Percentiles rank a stretch among this genome's conserved stretches.
phyloP scores from a whole-genome alignment of 257 asterid genomes.

The Ilex asprella region DNA sequence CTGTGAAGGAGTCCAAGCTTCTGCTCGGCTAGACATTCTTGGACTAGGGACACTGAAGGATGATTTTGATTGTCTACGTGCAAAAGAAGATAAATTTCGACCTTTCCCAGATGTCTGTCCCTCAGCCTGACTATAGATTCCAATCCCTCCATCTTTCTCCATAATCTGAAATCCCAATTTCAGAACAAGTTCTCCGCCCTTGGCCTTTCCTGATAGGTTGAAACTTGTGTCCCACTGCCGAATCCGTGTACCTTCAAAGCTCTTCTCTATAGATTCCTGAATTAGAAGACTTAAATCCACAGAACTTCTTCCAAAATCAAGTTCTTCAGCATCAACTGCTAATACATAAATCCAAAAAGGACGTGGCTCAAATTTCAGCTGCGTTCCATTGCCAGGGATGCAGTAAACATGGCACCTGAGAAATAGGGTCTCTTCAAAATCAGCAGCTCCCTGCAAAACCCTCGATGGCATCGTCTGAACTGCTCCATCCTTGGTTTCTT shows the following conservation, averaged over 20 bases:
- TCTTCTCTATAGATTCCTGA: constrained; percentile 73
- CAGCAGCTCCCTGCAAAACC: constrained; percentile 75
- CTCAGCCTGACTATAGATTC: constrained; percentile 57
- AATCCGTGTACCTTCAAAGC: constrained; percentile 50
- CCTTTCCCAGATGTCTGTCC: constrained; percentile 40
- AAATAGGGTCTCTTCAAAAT: constrained; percentile 86
- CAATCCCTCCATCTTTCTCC: constrained; percentile 93
- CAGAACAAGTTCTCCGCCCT: constrained; percentile 78
- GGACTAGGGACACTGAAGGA: constrained; percentile 87
- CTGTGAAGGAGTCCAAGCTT: constrained; percentile 65
- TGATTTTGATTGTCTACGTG: constrained; percentile 60
- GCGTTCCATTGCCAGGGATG: constrained; percentile 47
- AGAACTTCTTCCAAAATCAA: constrained; percentile 56
- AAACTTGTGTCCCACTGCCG: constrained; percentile 74
- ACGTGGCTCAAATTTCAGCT: constrained; percentile 64
- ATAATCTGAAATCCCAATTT: constrained; percentile 89
- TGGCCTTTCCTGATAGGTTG: constrained; percentile 65
- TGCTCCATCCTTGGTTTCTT: constrained; percentile 59
- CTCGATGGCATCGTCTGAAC: constrained; percentile 94
- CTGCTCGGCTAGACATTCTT: constrained; percentile 40
- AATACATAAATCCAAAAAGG: constrained; percentile 62
- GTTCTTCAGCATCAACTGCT: constrained; percentile 80
- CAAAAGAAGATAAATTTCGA: constrained; percentile 31
- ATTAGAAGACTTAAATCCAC: constrained; percentile 68
- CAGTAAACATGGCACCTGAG: constrained; percentile 71